Base-by-base conservation (phyloP, 2,329 filamentous ascomycete species). In the Diaporthe vaccinii region DNA sequence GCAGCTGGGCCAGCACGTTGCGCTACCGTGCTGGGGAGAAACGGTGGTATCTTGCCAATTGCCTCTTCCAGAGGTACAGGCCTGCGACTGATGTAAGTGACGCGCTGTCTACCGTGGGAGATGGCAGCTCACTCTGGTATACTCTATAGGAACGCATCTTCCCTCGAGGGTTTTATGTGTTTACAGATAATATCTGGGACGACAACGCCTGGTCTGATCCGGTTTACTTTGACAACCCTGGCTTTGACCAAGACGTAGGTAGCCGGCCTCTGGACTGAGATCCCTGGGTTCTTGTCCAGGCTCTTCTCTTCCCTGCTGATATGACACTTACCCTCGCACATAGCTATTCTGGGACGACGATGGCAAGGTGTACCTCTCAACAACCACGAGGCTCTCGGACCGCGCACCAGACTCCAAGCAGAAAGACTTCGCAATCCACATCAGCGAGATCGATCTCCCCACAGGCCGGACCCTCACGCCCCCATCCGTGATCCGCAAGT, bases 121-220 rank as follows among this genome's bases (percentile, higher is more conserved):
- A 41, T 36, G 34, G 36, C 17, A 14, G n/a, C 44, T 72, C 22
- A 51, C 12, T 39, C 10, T 25, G 1, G 8, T 36, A 12, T 12
- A n/a, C 25, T 49, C 0, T 36, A 3, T 49, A 80, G 44, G 86
- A 89, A 74, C 82, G 87, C 0, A 86, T 88, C 28, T 89, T 87
- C 76, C 88, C 87, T 0, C 81, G 86, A 0, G 89, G 89, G 0
- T 91, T 91, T 76, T 91, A 89, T 70, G 86, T 90, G 2, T 86
- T 83, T 75, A 90, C 87, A 0, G 83, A 84, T 15, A 84, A 90
- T 74, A 89, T 90, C n/a, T 88, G 86, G 85, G 84, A 89, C 58
- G 84, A 86, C 0, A 80, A 76, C 9, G 82, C 85, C 4, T 91
- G 89, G 89, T 88, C 86, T 6, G 87, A 90, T 61, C 88, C 88